A percentile compares a stretch with the other conserved stretches of the same genome.
Conservation (phyloP, 108 stramenopile species). For the Nitzschia sp. region DNA sequence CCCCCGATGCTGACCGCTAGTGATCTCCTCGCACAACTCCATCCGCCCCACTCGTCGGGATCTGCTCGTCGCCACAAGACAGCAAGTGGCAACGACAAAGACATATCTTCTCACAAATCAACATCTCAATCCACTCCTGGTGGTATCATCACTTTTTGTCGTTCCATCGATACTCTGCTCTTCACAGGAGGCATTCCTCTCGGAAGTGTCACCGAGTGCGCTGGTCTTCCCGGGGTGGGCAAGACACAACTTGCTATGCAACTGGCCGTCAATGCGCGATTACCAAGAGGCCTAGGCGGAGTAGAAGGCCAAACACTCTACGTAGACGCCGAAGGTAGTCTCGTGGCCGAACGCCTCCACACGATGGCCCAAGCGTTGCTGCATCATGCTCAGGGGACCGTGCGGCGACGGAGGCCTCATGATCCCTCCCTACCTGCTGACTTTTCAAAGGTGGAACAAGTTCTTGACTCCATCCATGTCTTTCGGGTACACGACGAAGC, state of each 20-base stretch:
- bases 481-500: constrained; percentile 89
- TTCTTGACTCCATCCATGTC: constrained; percentile 87
- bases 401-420: not conserved
- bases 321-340: constrained; percentile 95
- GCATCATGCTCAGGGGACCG: constrained; percentile 25
- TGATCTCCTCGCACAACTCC: not conserved
- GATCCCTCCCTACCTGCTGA: not conserved
- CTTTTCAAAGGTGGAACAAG: constrained; percentile 52
- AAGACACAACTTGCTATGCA: constrained; percentile 97
- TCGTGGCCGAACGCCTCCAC: constrained; percentile 73
- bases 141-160: constrained; percentile 77
- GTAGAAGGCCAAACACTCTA: constrained; percentile 83
- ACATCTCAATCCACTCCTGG: not conserved
- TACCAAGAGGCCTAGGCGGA: constrained; percentile 85
- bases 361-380: constrained; percentile 75
- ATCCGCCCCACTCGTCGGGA: no score
- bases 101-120: not conserved
- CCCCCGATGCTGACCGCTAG: not conserved
- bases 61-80: no score
- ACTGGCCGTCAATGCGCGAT: constrained; percentile 81
- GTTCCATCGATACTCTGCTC: constrained; percentile 71
- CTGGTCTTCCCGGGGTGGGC: constrained; percentile 90
- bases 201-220: constrained; percentile 88
- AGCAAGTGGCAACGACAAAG: not conserved
- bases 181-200: constrained; percentile 86